Percentiles rank a stretch among this genome's conserved stretches.
phyloP scores from a whole-genome alignment of 2,329 filamentous ascomycete genomes.

The Cucurbitaria berberidis region DNA sequence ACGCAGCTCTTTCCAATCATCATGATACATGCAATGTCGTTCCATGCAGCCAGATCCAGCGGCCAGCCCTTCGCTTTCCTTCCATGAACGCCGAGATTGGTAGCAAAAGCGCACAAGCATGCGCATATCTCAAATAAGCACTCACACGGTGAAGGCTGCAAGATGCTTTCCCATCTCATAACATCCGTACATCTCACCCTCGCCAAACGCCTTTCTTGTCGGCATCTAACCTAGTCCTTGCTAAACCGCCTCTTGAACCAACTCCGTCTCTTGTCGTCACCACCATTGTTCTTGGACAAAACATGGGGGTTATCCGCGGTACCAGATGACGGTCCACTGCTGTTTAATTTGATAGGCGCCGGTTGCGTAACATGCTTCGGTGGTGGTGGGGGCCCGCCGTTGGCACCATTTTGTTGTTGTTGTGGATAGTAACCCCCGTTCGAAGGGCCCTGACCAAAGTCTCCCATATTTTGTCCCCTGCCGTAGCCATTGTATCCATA shows the following conservation, averaged over 20 bases:
- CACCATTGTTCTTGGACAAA: conserved; percentile 32
- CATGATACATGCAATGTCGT: conserved; percentile 6
- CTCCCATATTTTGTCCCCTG: conserved; percentile 50
- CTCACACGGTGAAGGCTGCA: conserved; percentile 7
- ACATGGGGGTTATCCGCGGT: conserved; percentile 21
- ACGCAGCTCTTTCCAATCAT: conserved; percentile 14
- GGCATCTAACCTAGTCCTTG: conserved; percentile 55
- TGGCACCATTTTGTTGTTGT: conserved; percentile 22
- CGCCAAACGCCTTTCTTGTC: background rate
- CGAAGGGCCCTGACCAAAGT: conserved; percentile 39
- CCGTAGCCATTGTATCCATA: conserved; percentile 68
- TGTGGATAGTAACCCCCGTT: conserved; percentile 28
- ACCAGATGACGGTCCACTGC: conserved; percentile 13
- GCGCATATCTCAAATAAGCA: conserved; percentile 11
- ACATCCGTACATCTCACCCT: background rate
- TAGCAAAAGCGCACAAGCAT: background rate
- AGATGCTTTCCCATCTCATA: background rate
- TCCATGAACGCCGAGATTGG: background rate
- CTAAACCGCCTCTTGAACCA: conserved; percentile 88
- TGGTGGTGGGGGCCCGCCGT: conserved; percentile 16
- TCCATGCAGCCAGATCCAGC: conserved; percentile 2
- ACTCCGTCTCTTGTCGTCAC: conserved; percentile 74
- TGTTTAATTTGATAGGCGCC: conserved; percentile 34
- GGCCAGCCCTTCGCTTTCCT: conserved; percentile 5
- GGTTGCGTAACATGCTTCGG: conserved; percentile 28